Evolutionary conservation across 768 basidiomycete species (phyloP).

Genomic region (Coprinopsis strossmayeri): DNA sequence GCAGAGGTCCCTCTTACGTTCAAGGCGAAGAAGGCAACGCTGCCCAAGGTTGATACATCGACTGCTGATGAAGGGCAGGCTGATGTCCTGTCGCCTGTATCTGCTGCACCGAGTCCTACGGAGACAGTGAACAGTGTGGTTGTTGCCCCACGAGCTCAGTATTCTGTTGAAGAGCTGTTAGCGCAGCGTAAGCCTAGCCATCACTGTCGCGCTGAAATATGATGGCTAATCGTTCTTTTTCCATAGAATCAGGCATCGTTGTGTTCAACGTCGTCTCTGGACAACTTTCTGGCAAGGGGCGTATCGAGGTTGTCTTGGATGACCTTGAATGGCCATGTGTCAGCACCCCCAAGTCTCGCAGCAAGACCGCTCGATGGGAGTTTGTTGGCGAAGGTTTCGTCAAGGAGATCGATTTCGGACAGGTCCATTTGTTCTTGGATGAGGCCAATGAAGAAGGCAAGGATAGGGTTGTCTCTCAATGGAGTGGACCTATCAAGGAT

Average conservation of each 20-base stretch:
- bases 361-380: conserved; percentile 69
- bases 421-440: conserved; percentile 84
- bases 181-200: conserved; percentile 53
- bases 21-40: conserved; percentile 15
- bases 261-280: conserved; percentile 84
- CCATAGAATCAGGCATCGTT: conserved; percentile 87
- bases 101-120: not conserved
- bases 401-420: conserved; percentile 89
- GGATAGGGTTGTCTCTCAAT: conserved; percentile 80
- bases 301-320: conserved; percentile 86
- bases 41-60: conserved; percentile 6
- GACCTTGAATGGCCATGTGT: conserved; percentile 95
- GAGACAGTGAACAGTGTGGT: not conserved
- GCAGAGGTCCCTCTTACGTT: conserved; percentile 33
- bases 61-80: not conserved
- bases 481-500: conserved; percentile 71
- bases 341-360: conserved; percentile 62
- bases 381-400: conserved; percentile 91
- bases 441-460: conserved; percentile 75
- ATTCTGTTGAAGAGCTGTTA: conserved; percentile 67
- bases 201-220: too few relatives aligned
- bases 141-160: conserved; percentile 38
- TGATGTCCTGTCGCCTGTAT: not conserved
- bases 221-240: too few relatives aligned
- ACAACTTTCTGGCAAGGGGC: conserved; percentile 69